Evolutionary conservation across 2,329 filamentous ascomycete genomes (phyloP).

Genomic region (Aspergillus ochraceoroseus): DNA sequence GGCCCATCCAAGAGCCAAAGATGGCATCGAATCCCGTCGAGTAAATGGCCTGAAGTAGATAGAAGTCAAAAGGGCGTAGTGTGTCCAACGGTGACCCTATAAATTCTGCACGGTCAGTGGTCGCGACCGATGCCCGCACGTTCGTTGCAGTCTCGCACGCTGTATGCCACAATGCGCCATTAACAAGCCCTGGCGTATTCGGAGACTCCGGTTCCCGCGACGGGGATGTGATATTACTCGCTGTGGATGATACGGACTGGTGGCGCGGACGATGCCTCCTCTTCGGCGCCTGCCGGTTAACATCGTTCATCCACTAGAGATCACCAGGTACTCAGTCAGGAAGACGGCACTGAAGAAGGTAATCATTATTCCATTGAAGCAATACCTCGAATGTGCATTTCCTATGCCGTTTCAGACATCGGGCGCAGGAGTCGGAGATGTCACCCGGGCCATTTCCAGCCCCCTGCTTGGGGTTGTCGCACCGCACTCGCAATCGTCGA

Average conservation of each 20-base stretch:
- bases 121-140: neutral
- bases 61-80: slow-evolving; percentile 6
- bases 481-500: slow-evolving; percentile 30
- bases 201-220: neutral
- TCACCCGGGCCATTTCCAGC: slow-evolving; percentile 14
- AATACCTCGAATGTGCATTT: slow-evolving; percentile 17
- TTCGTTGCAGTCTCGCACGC: neutral
- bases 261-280: slow-evolving; percentile 10
- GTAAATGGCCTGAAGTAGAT: slow-evolving; percentile 31
- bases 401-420: slow-evolving; percentile 12
- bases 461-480: slow-evolving; percentile 22
- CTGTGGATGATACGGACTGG: neutral
- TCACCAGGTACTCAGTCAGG: too few species aligned
- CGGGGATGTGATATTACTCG: neutral
- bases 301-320: slow-evolving; percentile 20
- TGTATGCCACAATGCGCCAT: neutral
- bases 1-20: slow-evolving; percentile 44
- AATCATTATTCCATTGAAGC: slow-evolving; percentile 4
- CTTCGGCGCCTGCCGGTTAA: neutral
- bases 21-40: slow-evolving; percentile 38
- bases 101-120: neutral
- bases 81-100: slow-evolving; percentile 15
- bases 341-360: too few species aligned
- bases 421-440: slow-evolving; percentile 16
- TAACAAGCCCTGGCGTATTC: too few species aligned